Percentiles rank a stretch among this genome's conserved stretches.
These are phyloP conservation scores for Aurinia saxatilis DNA, from an alignment of 345 rosid species.

Conservation along the genomic window DNA sequence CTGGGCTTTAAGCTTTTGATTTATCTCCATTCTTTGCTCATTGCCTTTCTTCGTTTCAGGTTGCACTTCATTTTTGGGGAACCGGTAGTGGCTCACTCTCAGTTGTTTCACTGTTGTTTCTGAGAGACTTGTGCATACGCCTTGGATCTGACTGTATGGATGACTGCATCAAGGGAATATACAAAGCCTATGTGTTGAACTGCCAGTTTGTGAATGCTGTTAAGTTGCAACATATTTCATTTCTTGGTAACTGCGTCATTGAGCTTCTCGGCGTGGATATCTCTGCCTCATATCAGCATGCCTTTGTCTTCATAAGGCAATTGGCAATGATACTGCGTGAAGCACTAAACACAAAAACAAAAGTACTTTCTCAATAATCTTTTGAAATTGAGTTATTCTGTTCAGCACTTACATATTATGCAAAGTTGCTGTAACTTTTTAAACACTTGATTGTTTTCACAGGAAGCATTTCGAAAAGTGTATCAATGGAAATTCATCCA, in stretches of 20 bases:
- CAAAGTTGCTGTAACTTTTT: not conserved
- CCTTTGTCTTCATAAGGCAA: constrained; percentile 84
- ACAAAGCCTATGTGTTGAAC: constrained; percentile 87
- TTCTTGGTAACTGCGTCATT: constrained; percentile 74
- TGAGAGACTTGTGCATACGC: constrained; percentile 78
- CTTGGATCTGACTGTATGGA: constrained; percentile 76
- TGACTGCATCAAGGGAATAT: constrained; percentile 83
- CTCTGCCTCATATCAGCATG: constrained; percentile 87
- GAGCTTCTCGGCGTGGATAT: constrained; percentile 87
- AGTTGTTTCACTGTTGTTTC: constrained; percentile 71
- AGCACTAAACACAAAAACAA: constrained; percentile 80
- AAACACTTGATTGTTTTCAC: constrained; percentile 6
- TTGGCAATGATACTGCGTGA: constrained; percentile 78
- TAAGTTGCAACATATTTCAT: constrained; percentile 70
- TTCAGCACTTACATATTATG: not conserved
- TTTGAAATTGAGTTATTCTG: not conserved
- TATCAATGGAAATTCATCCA: constrained; percentile 95
- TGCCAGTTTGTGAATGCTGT: constrained; percentile 78
- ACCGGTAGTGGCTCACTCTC: constrained; percentile 84
- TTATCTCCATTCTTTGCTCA: not conserved
- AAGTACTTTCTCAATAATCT: constrained; percentile 38
- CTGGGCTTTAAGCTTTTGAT: too few species aligned
- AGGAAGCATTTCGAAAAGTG: constrained; percentile 92
- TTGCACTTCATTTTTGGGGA: constrained; percentile 93
- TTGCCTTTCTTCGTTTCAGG: constrained; percentile 37